Conservation (phyloP, 179 eudicot species). For the Silene vulgaris region DNA sequence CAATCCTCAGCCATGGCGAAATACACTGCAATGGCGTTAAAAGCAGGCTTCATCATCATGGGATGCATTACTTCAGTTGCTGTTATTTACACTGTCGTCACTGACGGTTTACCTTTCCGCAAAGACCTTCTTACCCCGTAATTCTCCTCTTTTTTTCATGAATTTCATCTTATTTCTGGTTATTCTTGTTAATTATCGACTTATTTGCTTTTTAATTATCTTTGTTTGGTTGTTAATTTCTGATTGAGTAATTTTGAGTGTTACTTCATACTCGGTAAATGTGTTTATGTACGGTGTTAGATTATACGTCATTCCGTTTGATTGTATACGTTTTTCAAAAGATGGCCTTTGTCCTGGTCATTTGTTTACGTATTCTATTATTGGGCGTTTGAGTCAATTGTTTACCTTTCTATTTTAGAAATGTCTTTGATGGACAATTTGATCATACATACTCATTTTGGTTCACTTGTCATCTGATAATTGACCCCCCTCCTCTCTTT, state of each 20-base stretch:
- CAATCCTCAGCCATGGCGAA: slow-evolving; percentile 29
- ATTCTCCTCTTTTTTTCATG: not conserved
- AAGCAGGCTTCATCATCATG: slow-evolving; percentile 36
- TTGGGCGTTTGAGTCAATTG: too few species aligned
- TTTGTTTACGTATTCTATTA: too few species aligned
- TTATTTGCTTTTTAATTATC: not conserved
- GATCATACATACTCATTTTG: too few species aligned
- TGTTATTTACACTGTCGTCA: slow-evolving; percentile 49
- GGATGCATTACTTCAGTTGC: slow-evolving; percentile 50
- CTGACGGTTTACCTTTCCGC: slow-evolving; percentile 73
- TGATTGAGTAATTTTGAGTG: not conserved
- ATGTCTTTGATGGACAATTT: too few species aligned
- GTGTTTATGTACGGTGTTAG: not conserved
- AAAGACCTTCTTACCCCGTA: slow-evolving; percentile 76
- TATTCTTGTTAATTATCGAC: not conserved
- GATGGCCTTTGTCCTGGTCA: too few species aligned
- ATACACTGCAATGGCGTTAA: slow-evolving; percentile 28
- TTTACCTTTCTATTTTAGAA: too few species aligned
- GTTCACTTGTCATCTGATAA: too few species aligned
- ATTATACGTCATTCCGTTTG: too few species aligned
- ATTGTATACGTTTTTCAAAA: too few species aligned
- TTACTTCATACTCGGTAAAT: not conserved
- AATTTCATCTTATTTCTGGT: not conserved
- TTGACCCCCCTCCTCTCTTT: too few species aligned
- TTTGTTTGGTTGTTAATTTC: too few species aligned